Base-by-base conservation (phyloP, 2,329 filamentous ascomycete species). In the Trichoderma cornu-damae region DNA sequence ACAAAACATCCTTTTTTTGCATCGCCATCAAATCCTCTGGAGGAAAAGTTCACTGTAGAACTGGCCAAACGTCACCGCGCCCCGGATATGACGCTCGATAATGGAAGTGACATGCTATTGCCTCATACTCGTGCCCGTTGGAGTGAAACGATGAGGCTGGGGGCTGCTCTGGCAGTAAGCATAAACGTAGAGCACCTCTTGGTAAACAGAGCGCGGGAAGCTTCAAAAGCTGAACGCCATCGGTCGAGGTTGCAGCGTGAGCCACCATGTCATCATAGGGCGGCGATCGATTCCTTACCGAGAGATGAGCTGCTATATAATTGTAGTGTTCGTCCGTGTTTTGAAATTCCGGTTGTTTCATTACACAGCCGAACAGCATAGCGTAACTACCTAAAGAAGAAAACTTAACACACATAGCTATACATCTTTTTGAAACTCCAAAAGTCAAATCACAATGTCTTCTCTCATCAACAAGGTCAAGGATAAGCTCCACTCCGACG, bases 381-480 rank as follows among this genome's bases (percentile, higher is more conserved):
- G 6, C 12, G 26, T 20, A 34, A 37, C 14, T n/a, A 18, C 7
- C 22, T 20, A n/a, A n/a, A n/a, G n/a, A 37, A 14, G 3, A 24
- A 30, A 55, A 32, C 16, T 16, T 37, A 28, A 43, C 24, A 7
- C 6, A 4, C 8, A 16, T 8, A 34, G 24, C n/a, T 34, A 16
- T 12, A 8, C 11, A 53, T 18, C 26, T 22, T 3, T 14, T 35
- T n/a, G 3, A 20, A 44, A 7, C 12, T 14, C 7, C 4, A 14
- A n/a, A 30, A 16, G 24, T 5, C 57, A 24, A 57, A 48, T 35
- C 30, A 46, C 12, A 67, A 84, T 83, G 81, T 81, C 81, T 70
- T 70, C 71, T 64, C 72, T 84, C 66, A 70, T 82, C 67, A 78
- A 83, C 75, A 83, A 83, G 72, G 76, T 82, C 69, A 83, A 83